Evolutionary conservation across 768 basidiomycete genomes (phyloP), one percentile per base, ranked within the genome.

Genomic region (Leccinellum rugosiceps): DNA sequence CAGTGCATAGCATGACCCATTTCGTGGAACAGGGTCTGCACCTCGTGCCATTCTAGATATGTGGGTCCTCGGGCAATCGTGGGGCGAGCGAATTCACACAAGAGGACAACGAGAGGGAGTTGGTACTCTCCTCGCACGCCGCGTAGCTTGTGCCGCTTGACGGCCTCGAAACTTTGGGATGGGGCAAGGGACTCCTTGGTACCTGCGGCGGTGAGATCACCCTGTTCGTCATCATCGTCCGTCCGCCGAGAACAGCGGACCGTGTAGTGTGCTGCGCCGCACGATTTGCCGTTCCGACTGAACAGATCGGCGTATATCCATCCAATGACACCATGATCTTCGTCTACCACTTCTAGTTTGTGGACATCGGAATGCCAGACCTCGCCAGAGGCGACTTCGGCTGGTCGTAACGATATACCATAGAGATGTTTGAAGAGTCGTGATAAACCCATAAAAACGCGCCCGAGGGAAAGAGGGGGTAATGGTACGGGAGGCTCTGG

Each of bases 1-100:
- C 97, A 99, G 70, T 99, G 97, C 84, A 99, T 94, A 11, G 97
- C 97, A 74, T 99, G 97, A 1, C 97, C 97, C 94, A 98, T 97
- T 75, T 99, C 97, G 65, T 99, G 97, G 75, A 94, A 97, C 23
- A 98, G 76, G 2, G 96, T 98, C 69, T 90, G 78, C 9, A 98
- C 92, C 63, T 98, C 94, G 64, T 90, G 88, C 94, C 95, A 98
- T 56, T 87, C 85, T 21, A 99, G 75, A 50, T 87, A 73, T 0
- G 92, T 86, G 6, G 91, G 82, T 1, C 87, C 88, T 13, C 78
- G 74, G n/a, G 80, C 73, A 17, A 80, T 59, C 3, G 83, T 76
- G 21, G 90, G 86, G 28, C 78, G 80, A 21, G 82, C 76, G 65
- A 98, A 97, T 65, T 95, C 95, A 64, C 92, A 96, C 7, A 94